Conservation (phyloP, 2,329 filamentous ascomycete genomes). For the Colletotrichum sublineola region DNA sequence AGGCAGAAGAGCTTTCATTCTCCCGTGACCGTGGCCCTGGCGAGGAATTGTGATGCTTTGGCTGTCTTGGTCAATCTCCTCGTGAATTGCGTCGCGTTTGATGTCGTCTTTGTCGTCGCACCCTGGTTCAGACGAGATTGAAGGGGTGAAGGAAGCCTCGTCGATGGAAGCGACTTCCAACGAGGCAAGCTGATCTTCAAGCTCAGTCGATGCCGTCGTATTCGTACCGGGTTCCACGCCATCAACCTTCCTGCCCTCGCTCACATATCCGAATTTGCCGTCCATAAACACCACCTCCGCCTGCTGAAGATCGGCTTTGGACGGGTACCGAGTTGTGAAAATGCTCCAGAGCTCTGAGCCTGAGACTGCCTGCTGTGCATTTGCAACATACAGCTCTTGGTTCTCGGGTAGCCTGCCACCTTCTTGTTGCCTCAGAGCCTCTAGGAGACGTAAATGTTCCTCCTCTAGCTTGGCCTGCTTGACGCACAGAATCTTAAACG, state of each 20-base stretch:
- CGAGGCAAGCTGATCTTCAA: neutral
- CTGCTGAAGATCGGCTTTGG: conserved; percentile 7
- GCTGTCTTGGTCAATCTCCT: neutral
- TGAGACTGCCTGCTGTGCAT: conserved; percentile 5
- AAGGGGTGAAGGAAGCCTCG: neutral
- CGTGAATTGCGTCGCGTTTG: neutral
- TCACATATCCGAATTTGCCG: neutral
- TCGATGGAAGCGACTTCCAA: neutral
- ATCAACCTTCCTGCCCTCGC: neutral
- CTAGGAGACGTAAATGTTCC: neutral
- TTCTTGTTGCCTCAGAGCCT: neutral
- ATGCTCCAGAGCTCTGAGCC: conserved; percentile 23
- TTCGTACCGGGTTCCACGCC: too few relatives aligned
- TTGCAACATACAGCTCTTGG: conserved; percentile 9
- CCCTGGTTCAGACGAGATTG: neutral
- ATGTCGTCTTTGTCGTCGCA: neutral
- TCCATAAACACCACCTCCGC: neutral
- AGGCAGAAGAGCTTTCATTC: neutral
- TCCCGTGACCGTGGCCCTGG: neutral
- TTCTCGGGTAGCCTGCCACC: neutral
- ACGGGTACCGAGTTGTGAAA: conserved; percentile 13
- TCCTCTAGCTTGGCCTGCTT: neutral
- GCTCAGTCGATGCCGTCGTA: neutral
- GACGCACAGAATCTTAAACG: neutral
- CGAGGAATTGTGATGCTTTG: neutral